A percentile compares a stretch with the other conserved stretches of the same genome.
phyloP scores from a whole-genome alignment of 495 filamentous ascomycete species.

The Tuber umbilicatum region DNA sequence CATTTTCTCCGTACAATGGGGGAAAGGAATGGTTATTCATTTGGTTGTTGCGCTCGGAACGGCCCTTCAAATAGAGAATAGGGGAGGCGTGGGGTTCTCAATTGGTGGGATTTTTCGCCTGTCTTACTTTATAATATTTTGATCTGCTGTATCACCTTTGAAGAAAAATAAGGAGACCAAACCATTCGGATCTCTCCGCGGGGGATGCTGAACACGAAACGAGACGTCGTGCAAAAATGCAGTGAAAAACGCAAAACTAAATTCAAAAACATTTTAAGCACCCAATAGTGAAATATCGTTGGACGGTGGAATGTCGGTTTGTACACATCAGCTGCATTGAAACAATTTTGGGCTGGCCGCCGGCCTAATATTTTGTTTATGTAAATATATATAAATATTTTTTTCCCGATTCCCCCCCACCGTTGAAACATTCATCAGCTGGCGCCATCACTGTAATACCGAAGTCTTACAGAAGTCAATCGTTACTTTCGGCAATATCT shows the following conservation, averaged over 20 bases:
- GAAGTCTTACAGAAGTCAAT: neutral
- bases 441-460: neutral
- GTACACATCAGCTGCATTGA: neutral
- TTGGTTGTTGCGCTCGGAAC: slow-evolving; percentile 32
- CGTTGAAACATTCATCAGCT: slow-evolving; percentile 3
- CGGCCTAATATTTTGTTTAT: neutral
- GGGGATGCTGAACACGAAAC: slow-evolving; percentile 14
- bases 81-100: slow-evolving; percentile 30
- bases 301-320: neutral
- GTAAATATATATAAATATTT: too few species aligned
- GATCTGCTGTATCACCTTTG: slow-evolving; percentile 31
- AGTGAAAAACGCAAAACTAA: neutral
- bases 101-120: slow-evolving; percentile 17
- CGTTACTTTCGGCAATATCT: neutral
- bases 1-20: neutral
- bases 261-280: neutral
- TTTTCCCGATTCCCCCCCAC: neutral
- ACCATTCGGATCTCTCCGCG: slow-evolving; percentile 36
- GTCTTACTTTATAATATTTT: neutral
- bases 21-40: slow-evolving; percentile 6
- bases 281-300: neutral
- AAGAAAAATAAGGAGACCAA: slow-evolving; percentile 23
- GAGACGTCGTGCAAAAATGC: neutral
- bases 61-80: slow-evolving; percentile 33
- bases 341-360: neutral